Base-by-base conservation (phyloP, 768 basidiomycete genomes). In the Cystobasidium tubakii region DNA sequence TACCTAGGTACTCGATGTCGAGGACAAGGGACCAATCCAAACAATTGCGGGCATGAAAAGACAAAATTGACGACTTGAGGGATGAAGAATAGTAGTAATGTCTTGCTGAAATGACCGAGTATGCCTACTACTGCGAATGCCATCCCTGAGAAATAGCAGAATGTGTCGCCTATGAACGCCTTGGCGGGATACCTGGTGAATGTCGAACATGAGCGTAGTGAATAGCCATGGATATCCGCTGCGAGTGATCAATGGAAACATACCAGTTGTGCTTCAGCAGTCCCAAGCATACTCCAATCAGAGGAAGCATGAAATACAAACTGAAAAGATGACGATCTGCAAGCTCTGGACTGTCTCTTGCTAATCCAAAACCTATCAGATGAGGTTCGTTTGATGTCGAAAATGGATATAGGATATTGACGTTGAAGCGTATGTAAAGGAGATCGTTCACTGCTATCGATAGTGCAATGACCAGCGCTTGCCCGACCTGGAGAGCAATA, bases 51-150 rank as follows among this genome's bases (percentile, higher is more conserved):
- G 77, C 89, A 90, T 15, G 92, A 95, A 44, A 97, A 84, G 63
- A 98, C 69, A 80, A 99, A 99, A 81, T 99, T 99, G 87, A 97
- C 93, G 75, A 96, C 89, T 81, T 99, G 96, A 2, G 96, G 96
- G 62, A 99, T 85, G 83, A 98, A 98, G 84, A 99, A 98, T 29
- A 98, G 83, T 73, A 97, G 85, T 10, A 99, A 83, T 0, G 96
- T 99, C 82, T 99, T 99, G 66, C 91, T 92, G 81, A 93, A 97
- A 81, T 99, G 96, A 0, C 90, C 92, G 79, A 96, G 91, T 75
- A 99, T 97, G 27, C 92, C 94, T 36, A 95, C 93, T 10, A 96
- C 94, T 0, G 96, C 89, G 80, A 99, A 98, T 2, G 96, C 92
- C 96, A 99, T 99, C 74, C 96, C 96, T 0, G 92, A 87, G 46